These are phyloP conservation scores for Paraphoma sp. DNA, from an alignment of 2,329 filamentous ascomycete species.

Conservation along the genomic window DNA sequence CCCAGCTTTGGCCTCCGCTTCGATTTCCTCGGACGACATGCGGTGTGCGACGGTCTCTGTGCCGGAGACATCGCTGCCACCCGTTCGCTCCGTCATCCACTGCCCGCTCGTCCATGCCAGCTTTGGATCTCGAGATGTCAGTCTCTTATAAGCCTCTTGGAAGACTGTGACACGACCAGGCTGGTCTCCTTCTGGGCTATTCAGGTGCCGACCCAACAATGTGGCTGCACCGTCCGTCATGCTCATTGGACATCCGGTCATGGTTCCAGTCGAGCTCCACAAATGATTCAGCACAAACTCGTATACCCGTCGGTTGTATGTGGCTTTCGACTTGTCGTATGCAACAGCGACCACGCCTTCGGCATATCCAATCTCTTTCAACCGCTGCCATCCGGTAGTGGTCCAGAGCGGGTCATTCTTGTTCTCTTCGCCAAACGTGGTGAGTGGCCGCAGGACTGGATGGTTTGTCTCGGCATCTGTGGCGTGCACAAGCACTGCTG, in stretches of 20 bases:
- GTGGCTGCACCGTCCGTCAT: slow-evolving; percentile 68
- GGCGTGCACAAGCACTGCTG: slow-evolving; percentile 41
- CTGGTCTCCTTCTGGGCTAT: slow-evolving; percentile 32
- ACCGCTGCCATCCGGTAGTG: slow-evolving; percentile 69
- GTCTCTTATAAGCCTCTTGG: slow-evolving; percentile 59
- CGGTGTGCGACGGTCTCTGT: slow-evolving; percentile 67
- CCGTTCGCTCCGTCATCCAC: slow-evolving; percentile 78
- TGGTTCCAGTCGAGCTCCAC: slow-evolving; percentile 65
- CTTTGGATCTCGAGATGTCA: slow-evolving; percentile 60
- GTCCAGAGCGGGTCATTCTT: slow-evolving; percentile 65
- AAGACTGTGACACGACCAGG: slow-evolving; percentile 52
- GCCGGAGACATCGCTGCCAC: slow-evolving; percentile 72
- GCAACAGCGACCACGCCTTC: slow-evolving; percentile 67
- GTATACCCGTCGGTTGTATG: slow-evolving; percentile 63
- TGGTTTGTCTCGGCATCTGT: slow-evolving; percentile 71
- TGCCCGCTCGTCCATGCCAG: slow-evolving; percentile 74
- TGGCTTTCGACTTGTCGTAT: slow-evolving; percentile 61
- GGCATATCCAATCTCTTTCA: slow-evolving; percentile 65
- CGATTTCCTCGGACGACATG: slow-evolving; percentile 27
- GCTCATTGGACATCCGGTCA: slow-evolving; percentile 69
- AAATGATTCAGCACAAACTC: slow-evolving; percentile 67
- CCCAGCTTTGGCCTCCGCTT: slow-evolving; percentile 27
- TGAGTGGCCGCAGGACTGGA: slow-evolving; percentile 65
- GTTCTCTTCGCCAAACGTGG: slow-evolving; percentile 65
- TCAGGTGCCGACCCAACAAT: slow-evolving; percentile 26